A percentile compares a stretch with the other conserved stretches of the same genome.
Conservation (phyloP, 345 rosid species). For the Syzygium grande region DNA sequence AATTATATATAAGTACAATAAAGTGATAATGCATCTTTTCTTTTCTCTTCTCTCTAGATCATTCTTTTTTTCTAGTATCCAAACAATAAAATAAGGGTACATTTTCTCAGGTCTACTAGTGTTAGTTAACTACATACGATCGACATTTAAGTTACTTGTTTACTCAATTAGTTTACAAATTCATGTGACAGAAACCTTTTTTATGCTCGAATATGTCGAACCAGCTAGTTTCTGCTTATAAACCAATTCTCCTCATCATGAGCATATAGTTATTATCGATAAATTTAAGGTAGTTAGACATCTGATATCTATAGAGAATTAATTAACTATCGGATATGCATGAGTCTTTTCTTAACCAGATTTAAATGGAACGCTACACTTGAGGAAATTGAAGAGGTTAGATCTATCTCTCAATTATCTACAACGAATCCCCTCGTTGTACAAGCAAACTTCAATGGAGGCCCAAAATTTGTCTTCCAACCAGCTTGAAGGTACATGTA, state of each 20-base stretch:
- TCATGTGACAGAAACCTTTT: too few relatives aligned
- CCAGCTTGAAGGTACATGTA: background rate
- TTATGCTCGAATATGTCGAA: too few relatives aligned
- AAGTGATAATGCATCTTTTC: too few relatives aligned
- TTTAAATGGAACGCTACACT: background rate
- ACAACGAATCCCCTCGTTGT: background rate
- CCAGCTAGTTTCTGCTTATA: background rate
- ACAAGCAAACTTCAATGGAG: background rate
- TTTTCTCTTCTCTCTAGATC: too few relatives aligned
- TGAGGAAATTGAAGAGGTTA: background rate
- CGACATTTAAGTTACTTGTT: background rate
- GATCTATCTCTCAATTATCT: fast-evolving
- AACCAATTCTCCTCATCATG: background rate
- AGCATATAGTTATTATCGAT: background rate
- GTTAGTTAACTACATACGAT: too few relatives aligned
- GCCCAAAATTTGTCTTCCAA: background rate
- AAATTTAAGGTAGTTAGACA: background rate
- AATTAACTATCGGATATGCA: background rate
- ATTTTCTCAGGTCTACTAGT: too few relatives aligned
- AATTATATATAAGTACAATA: too few relatives aligned
- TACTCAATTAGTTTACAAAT: too few relatives aligned
- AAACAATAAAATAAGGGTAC: too few relatives aligned
- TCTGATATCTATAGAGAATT: background rate
- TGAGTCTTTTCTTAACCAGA: background rate
- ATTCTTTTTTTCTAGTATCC: too few relatives aligned